phyloP scores from a whole-genome alignment of 1,284 basidiomycete genomes.

The Coniferiporia sulphurascens region DNA sequence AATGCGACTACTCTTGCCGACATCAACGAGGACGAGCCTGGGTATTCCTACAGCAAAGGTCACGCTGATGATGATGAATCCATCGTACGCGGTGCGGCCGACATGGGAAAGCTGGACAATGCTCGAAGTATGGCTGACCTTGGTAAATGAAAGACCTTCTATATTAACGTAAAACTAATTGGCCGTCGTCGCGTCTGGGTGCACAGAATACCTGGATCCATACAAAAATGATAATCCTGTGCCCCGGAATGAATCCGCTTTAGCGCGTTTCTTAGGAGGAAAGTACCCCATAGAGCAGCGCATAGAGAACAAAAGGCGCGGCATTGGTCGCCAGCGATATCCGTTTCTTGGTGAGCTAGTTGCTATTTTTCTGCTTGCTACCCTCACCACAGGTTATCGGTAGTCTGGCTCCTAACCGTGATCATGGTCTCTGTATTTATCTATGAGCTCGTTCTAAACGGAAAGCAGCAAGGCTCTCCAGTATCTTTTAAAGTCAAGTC shows the following conservation, averaged over 20 bases:
- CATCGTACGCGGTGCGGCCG: slow-evolving; percentile 43
- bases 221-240: slow-evolving; percentile 25
- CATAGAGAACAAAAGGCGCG: slow-evolving; percentile 80
- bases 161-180: background rate
- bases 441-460: slow-evolving; percentile 75
- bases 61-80: slow-evolving; percentile 34
- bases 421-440: slow-evolving; percentile 73
- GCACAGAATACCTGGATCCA: slow-evolving; percentile 58
- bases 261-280: slow-evolving; percentile 40
- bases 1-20: slow-evolving; percentile 21
- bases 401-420: slow-evolving; percentile 59
- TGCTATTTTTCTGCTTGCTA: slow-evolving; percentile 19
- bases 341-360: slow-evolving; percentile 63
- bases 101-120: slow-evolving; percentile 25
- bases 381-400: background rate
- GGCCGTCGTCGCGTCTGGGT: background rate
- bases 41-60: slow-evolving; percentile 19
- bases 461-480: slow-evolving; percentile 67
- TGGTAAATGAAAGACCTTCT: slow-evolving; percentile 36
- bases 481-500: slow-evolving; percentile 70
- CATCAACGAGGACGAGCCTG: slow-evolving; percentile 24
- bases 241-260: slow-evolving; percentile 35
- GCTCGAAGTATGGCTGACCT: slow-evolving; percentile 43
- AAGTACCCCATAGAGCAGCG: slow-evolving; percentile 72
- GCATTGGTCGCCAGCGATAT: slow-evolving; percentile 76